Base-by-base conservation (phyloP, 2,329 filamentous ascomycete genomes). In the Apiospora koreana region DNA sequence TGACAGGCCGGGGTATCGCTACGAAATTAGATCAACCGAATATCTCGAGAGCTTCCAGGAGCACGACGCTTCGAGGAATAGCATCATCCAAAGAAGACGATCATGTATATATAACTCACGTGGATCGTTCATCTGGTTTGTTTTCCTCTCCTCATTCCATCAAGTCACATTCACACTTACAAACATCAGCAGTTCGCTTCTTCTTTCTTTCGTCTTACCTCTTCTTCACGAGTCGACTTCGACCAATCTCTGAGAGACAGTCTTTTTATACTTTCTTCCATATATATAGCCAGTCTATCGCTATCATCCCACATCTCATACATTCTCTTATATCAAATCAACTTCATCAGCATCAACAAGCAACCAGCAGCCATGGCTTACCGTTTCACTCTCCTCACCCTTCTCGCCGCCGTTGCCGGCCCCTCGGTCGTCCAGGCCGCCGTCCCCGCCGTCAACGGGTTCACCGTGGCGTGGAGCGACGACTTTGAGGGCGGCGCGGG, bases 401-500 rank as follows among this genome's bases (percentile, higher is more conserved):
- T 50, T 14, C 31, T 70, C 42, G 50, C 38, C 4, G 69, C 54
- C 31, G 48, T 23, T 7, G 54, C 54, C 23, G 38, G 25, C 7
- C 21, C 41, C 1, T 54, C 67, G 25, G 8, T 45, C 6, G 64
- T 50, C 41, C 58, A 48, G 21, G 70, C 70, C 41, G 70, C 67
- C 9, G 68, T 69, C 25, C 70, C 70, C 5, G 9, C 62, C 46
- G 54, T 71, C 12, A 14, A 46, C 21, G 70, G 70, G 1, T 71
- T 58, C 67, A 69, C 45, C 1, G 21, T 68, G 7, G 45, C 43
- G 16, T 68, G 43, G 35, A 68, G 58, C 38, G 81, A 83, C 65
- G 80, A 82, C 75, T 83, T 83, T 50, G 75, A 75, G 70, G 77
- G 79, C 45, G 58, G 72, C 46, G 68, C 72, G 67, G 77, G 77